Percentiles rank a stretch among this genome's conserved stretches.
Evolutionary conservation across 441 rosid species (phyloP).

Genomic region (Manihot esculenta): DNA sequence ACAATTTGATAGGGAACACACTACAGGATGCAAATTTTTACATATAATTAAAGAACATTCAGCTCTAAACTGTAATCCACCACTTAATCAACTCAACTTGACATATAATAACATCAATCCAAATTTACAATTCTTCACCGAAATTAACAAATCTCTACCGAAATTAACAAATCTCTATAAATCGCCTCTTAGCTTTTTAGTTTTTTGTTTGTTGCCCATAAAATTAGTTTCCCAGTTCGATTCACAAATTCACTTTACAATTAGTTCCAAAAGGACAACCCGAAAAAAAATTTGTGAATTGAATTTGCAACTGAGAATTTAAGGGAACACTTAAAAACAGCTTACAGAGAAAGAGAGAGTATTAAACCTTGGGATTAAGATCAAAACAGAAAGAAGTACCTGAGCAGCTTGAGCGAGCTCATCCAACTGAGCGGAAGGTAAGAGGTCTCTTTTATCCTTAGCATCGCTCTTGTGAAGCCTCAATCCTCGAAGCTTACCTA

Average conservation of each 20-base stretch:
- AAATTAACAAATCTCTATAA: neutral
- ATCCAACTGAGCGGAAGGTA: constrained; percentile 54
- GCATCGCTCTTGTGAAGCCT: constrained; percentile 68
- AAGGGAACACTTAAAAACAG: neutral
- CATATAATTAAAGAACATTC: too few relatives aligned
- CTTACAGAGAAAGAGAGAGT: neutral
- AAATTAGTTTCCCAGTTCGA: too few relatives aligned
- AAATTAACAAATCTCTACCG: neutral
- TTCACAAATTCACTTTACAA: neutral
- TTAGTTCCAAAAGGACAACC: neutral
- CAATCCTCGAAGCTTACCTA: constrained; percentile 63
- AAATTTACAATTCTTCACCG: neutral
- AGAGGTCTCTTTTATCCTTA: constrained; percentile 63
- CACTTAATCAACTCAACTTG: neutral
- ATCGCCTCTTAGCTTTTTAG: too few relatives aligned
- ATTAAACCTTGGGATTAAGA: neutral
- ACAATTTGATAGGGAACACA: neutral
- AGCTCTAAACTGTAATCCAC: neutral
- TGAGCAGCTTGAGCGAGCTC: constrained; percentile 85
- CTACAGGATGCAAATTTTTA: neutral
- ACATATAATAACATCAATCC: neutral
- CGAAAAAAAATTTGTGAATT: neutral
- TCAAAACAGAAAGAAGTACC: constrained; percentile 38
- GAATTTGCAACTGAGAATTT: neutral
- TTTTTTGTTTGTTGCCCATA: too few relatives aligned